Evolutionary conservation across 108 stramenopile species (phyloP).

Genomic region (Aurantiochytrium sp.): DNA sequence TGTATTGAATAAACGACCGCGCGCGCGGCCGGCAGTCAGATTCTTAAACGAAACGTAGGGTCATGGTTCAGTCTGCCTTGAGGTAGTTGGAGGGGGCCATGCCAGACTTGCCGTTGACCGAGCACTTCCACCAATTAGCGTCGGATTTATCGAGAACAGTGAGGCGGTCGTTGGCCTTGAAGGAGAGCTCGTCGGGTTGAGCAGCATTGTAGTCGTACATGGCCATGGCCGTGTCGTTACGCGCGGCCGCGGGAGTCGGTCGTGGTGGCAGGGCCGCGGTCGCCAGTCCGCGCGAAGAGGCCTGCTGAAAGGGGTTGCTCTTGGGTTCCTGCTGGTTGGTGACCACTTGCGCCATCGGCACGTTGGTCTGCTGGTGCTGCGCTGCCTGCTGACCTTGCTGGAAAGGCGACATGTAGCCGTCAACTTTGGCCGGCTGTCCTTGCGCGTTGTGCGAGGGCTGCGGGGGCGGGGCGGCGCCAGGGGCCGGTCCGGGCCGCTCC

Average conservation of each 20-base stretch:
- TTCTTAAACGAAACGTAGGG: background rate
- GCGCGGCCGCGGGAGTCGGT: background rate
- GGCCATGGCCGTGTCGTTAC: background rate
- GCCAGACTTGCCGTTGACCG: background rate
- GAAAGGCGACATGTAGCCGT: no score
- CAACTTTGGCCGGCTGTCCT: no score
- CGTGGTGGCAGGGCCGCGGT: background rate
- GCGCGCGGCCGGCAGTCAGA: background rate
- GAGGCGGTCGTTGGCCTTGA: constrained; percentile 9
- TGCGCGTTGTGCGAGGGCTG: no score
- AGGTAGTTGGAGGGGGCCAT: constrained; percentile 17
- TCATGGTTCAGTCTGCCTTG: background rate
- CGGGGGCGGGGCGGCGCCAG: background rate
- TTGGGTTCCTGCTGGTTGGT: no score
- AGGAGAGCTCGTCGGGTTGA: background rate
- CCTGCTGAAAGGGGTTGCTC: background rate
- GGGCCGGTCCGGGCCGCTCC: background rate
- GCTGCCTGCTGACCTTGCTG: no score
- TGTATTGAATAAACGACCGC: no score
- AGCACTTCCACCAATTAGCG: constrained; percentile 5
- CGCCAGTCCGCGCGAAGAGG: background rate
- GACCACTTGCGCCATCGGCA: no score
- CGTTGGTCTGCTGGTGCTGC: no score
- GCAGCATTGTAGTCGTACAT: constrained; percentile 5
- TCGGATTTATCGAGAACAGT: background rate